Evolutionary conservation across 2,329 filamentous ascomycete genomes (phyloP).

Genomic region (Nakataea oryzae): DNA sequence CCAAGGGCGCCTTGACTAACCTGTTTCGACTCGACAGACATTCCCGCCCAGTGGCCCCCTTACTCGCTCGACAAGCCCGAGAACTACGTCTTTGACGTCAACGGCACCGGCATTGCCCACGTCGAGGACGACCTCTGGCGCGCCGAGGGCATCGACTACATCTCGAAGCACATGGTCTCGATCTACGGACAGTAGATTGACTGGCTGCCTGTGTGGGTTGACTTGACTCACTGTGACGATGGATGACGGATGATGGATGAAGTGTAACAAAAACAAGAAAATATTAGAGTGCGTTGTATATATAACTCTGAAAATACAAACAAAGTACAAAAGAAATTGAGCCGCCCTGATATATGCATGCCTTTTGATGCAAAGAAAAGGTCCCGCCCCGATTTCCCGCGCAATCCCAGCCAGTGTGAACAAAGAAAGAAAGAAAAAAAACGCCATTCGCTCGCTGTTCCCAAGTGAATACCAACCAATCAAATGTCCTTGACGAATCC

Average conservation of each 20-base stretch:
- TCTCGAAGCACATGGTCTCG: constrained; percentile 6
- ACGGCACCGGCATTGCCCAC: constrained; percentile 26
- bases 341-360: no score
- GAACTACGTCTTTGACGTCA: constrained; percentile 40
- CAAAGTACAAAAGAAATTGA: no score
- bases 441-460: background rate
- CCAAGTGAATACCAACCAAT: no score
- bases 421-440: background rate
- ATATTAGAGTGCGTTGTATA: no score
- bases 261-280: no score
- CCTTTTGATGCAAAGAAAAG: no score
- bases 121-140: constrained; percentile 34
- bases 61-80: constrained; percentile 28
- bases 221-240: no score
- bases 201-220: no score
- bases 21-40: background rate
- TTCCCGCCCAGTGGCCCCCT: constrained; percentile 25
- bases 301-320: background rate
- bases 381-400: background rate
- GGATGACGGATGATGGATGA: no score
- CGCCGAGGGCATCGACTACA: constrained; percentile 26
- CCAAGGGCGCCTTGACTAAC: background rate
- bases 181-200: background rate
- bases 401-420: background rate
- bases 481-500: constrained; percentile 57